Conservation (phyloP, 768 basidiomycete species). For the Lactarius vividus region DNA sequence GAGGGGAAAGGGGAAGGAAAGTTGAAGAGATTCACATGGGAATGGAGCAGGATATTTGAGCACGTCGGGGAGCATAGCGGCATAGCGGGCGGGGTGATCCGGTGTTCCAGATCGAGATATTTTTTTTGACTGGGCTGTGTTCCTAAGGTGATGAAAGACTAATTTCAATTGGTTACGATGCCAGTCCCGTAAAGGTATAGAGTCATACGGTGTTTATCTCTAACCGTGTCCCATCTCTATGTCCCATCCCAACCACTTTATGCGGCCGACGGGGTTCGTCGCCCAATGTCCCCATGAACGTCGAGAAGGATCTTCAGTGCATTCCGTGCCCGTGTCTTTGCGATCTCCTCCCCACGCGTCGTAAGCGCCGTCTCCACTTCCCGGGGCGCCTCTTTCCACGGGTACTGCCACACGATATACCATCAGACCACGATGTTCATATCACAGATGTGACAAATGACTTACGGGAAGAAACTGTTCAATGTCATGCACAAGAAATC, state of each 20-base stretch:
- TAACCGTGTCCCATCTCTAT: neutral
- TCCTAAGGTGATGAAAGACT: neutral
- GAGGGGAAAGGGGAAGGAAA: neutral
- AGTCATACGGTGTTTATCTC: neutral
- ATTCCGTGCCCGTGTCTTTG: conserved; percentile 88
- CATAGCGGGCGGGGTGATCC: neutral
- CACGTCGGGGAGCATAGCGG: neutral
- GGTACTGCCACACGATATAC: conserved; percentile 55
- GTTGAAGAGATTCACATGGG: neutral
- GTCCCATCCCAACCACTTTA: neutral
- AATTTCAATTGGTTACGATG: conserved; percentile 1
- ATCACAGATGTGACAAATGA: conserved; percentile 1
- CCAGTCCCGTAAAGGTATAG: conserved; percentile 3
- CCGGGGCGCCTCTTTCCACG: conserved; percentile 67
- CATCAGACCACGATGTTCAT: conserved; percentile 17
- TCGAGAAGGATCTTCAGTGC: conserved; percentile 90
- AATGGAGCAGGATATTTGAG: neutral
- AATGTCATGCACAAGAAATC: neutral
- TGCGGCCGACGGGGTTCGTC: conserved; percentile 12
- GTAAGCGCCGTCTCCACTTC: conserved; percentile 71
- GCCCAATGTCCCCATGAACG: conserved; percentile 77
- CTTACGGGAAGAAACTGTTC: conserved; percentile 27
- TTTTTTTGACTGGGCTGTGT: neutral
- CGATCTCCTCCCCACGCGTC: conserved; percentile 74
- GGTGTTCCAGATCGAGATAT: neutral